Evolutionary conservation across 2,329 filamentous ascomycete species (phyloP).

Genomic region (Hymenoscyphus salicellus): DNA sequence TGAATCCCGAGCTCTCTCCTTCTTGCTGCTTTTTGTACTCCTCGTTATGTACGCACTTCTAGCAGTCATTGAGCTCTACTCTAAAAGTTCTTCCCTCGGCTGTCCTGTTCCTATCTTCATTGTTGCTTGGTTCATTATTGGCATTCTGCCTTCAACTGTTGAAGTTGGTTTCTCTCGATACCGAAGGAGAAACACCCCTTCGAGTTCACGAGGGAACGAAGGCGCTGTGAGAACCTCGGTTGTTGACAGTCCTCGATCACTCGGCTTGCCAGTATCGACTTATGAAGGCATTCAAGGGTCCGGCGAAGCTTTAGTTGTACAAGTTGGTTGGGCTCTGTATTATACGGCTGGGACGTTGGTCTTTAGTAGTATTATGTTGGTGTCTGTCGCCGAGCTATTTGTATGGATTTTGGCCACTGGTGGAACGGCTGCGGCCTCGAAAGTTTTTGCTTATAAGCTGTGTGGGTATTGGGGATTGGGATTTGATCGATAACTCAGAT

Average conservation of each 20-base stretch:
- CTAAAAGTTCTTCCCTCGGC: constrained; percentile 35
- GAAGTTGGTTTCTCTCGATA: background rate
- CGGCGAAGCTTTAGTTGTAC: constrained; percentile 33
- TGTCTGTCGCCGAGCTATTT: constrained; percentile 35
- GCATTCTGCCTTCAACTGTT: constrained; percentile 12
- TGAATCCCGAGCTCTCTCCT: background rate
- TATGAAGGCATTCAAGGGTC: constrained; percentile 28
- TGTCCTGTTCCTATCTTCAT: constrained; percentile 34
- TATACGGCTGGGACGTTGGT: constrained; percentile 37
- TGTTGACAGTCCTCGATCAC: background rate
- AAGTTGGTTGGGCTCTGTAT: constrained; percentile 36
- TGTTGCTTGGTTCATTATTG: constrained; percentile 30
- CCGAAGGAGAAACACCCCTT: background rate
- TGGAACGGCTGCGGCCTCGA: constrained; percentile 29
- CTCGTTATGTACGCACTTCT: background rate
- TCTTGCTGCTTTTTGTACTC: background rate
- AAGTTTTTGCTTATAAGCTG: constrained; percentile 29
- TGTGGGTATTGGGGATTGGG: constrained; percentile 15
- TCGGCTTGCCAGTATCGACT: background rate
- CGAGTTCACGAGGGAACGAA: background rate
- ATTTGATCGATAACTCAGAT: background rate
- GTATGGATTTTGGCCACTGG: constrained; percentile 33
- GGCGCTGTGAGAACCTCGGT: background rate
- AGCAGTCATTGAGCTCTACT: constrained; percentile 32
- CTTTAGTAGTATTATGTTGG: constrained; percentile 37